phyloP scores from a whole-genome alignment of 2,329 filamentous ascomycete genomes.

The Colletotrichum gloeosporioides region DNA sequence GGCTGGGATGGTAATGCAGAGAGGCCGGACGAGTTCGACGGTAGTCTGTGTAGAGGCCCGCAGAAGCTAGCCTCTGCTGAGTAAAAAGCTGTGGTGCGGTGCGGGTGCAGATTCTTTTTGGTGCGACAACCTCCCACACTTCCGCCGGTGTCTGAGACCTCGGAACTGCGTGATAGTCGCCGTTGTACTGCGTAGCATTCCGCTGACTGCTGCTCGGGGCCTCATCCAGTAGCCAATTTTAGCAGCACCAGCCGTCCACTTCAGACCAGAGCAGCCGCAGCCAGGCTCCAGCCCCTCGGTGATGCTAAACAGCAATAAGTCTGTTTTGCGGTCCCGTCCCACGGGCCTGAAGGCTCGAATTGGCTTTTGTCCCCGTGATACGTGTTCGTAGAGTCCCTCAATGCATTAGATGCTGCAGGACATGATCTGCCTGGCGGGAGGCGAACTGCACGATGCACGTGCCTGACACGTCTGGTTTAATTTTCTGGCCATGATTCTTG shows the following conservation, averaged over 20 bases:
- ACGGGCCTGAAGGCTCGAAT: neutral
- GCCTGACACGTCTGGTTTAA: neutral
- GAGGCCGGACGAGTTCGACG: slow-evolving; percentile 7
- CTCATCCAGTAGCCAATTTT: slow-evolving; percentile 9
- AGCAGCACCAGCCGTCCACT: slow-evolving; percentile 3
- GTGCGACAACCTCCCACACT: slow-evolving; percentile 11
- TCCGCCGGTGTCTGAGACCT: slow-evolving; percentile 18
- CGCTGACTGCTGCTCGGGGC: neutral
- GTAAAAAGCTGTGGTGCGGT: neutral
- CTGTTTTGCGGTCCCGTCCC: slow-evolving; percentile 3
- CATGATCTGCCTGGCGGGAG: neutral
- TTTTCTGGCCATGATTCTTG: neutral
- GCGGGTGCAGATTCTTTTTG: neutral
- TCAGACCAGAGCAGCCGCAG: slow-evolving; percentile 1
- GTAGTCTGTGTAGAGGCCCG: neutral
- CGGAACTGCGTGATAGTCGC: slow-evolving; percentile 17
- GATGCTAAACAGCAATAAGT: neutral
- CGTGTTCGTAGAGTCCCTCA: neutral
- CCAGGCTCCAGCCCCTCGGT: neutral
- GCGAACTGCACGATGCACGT: slow-evolving; percentile 4
- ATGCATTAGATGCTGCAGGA: neutral
- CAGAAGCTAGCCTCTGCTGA: neutral
- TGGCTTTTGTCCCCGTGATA: neutral
- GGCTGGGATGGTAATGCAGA: slow-evolving; percentile 8
- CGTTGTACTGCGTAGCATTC: neutral